These are phyloP conservation scores for Rhododendron williamsianum DNA, from an alignment of 148 eudicot genomes.

Conservation along the genomic window DNA sequence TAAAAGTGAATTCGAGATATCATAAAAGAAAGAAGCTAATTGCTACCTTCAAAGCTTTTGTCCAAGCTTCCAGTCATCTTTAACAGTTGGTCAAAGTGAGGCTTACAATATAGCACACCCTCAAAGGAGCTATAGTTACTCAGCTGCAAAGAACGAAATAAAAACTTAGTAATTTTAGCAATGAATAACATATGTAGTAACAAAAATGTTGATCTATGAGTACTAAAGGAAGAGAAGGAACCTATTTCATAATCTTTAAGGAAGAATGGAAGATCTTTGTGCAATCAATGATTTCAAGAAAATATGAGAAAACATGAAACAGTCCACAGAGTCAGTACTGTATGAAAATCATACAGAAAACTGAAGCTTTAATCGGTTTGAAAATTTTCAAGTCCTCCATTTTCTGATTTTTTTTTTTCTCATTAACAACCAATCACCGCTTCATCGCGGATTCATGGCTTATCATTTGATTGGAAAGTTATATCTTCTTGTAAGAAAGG, in stretches of 20 bases:
- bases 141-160: conserved; percentile 46
- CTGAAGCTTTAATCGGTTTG: not conserved
- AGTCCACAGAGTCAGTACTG: not conserved
- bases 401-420: too few species aligned
- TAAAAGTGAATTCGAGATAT: not conserved
- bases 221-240: not conserved
- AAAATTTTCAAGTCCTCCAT: not conserved
- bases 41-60: conserved; percentile 81
- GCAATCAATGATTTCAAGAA: not conserved
- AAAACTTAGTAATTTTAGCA: not conserved
- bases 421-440: not conserved
- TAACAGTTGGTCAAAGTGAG: conserved; percentile 83
- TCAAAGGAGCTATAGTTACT: conserved; percentile 73
- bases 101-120: conserved; percentile 87
- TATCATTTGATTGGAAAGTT: not conserved
- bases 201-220: not conserved
- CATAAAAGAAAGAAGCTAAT: not conserved
- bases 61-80: conserved; percentile 93
- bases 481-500: not conserved
- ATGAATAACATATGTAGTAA: not conserved
- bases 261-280: not conserved
- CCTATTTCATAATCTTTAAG: not conserved
- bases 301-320: not conserved
- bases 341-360: not conserved
- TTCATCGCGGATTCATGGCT: not conserved